These are phyloP conservation scores for Colletotrichum magnum DNA, from an alignment of 2,329 filamentous ascomycete genomes.

Conservation along the genomic window DNA sequence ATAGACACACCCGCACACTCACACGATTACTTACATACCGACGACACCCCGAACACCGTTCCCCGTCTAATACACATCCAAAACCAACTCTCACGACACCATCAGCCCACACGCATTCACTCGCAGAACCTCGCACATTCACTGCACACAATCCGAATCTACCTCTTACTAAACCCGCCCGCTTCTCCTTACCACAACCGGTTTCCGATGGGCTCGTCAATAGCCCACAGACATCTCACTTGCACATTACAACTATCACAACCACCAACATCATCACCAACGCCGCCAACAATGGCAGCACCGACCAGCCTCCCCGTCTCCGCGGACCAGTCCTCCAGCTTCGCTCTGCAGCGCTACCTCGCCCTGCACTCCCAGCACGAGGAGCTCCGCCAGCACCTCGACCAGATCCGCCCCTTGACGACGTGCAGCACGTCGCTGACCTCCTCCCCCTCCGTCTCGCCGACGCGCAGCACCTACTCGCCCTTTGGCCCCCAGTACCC, in stretches of 20 bases:
- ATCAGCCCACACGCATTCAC: slow-evolving; percentile 15
- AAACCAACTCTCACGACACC: slow-evolving; percentile 7
- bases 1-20: not conserved
- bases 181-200: not conserved
- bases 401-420: slow-evolving; percentile 62
- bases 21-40: not conserved
- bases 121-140: too few species aligned
- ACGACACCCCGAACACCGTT: slow-evolving; percentile 19
- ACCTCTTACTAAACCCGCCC: not conserved
- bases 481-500: slow-evolving; percentile 41
- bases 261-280: slow-evolving; percentile 23
- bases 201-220: slow-evolving; percentile 43
- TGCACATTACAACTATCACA: slow-evolving; percentile 39
- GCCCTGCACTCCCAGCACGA: slow-evolving; percentile 69
- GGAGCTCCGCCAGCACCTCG: slow-evolving; percentile 64
- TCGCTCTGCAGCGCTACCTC: slow-evolving; percentile 69
- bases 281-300: slow-evolving; percentile 33
- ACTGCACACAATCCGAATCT: too few species aligned
- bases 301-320: slow-evolving; percentile 25
- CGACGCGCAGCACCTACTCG: slow-evolving; percentile 67
- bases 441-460: slow-evolving; percentile 72
- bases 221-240: slow-evolving; percentile 37
- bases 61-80: slow-evolving; percentile 4
- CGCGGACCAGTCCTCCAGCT: slow-evolving; percentile 56
- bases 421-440: slow-evolving; percentile 52